Percentiles rank a stretch among this genome's conserved stretches.
Evolutionary conservation across 345 rosid species (phyloP).

Genomic region (Turritis glabra): DNA sequence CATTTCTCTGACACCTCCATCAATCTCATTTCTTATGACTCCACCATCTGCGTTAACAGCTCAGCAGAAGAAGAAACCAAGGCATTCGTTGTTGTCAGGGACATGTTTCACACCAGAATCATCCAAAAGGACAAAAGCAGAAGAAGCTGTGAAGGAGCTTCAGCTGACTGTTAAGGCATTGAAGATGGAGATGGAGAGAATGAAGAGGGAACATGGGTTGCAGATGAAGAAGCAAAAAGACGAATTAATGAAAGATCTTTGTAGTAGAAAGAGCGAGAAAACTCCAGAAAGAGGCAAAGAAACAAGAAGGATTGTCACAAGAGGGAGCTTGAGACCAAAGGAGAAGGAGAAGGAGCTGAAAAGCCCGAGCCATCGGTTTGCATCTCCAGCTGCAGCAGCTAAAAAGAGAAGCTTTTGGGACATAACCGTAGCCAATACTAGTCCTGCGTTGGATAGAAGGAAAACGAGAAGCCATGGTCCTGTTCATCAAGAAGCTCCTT

Average conservation of each 20-base stretch:
- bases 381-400: constrained; percentile 69
- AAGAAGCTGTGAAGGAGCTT: constrained; percentile 61
- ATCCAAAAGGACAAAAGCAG: constrained; percentile 53
- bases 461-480: constrained; percentile 73
- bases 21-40: constrained; percentile 68
- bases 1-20: constrained; percentile 72
- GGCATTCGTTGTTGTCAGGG: constrained; percentile 67
- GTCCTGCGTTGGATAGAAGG: constrained; percentile 76
- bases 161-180: constrained; percentile 60
- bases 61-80: constrained; percentile 58
- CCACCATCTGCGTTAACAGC: constrained; percentile 60
- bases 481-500: constrained; percentile 63
- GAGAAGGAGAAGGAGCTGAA: constrained; percentile 55
- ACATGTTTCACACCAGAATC: constrained; percentile 80
- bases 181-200: constrained; percentile 71
- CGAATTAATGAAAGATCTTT: constrained; percentile 54
- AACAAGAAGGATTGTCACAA: constrained; percentile 53
- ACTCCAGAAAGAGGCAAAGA: constrained; percentile 40
- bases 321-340: constrained; percentile 67
- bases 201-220: constrained; percentile 71
- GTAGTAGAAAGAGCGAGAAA: constrained; percentile 49
- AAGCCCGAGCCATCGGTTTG: constrained; percentile 80
- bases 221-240: constrained; percentile 86
- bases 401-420: constrained; percentile 95
- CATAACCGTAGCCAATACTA: constrained; percentile 59